A percentile compares a stretch with the other conserved stretches of the same genome.
Conservation (phyloP, 2,329 filamentous ascomycete genomes). For the Sporothrix schenckii region DNA sequence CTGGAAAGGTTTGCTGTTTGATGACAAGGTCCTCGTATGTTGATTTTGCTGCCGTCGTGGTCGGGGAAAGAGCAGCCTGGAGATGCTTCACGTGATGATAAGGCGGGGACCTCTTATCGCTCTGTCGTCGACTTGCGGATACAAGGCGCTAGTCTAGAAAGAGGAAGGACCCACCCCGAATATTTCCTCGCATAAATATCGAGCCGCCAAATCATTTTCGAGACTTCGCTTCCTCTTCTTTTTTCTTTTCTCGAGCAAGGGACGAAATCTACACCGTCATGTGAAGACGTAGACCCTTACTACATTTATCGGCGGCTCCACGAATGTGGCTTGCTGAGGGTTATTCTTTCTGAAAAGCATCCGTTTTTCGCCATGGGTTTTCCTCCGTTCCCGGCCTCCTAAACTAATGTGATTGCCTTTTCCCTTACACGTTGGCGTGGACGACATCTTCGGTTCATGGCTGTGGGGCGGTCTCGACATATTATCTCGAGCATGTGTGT, state of each 20-base stretch:
- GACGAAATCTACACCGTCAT: slow-evolving; percentile 52
- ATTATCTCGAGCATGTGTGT: neutral
- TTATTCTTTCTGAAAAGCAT: slow-evolving; percentile 41
- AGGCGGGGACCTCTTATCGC: slow-evolving; percentile 12
- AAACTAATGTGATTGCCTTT: slow-evolving; percentile 51
- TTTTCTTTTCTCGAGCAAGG: slow-evolving; percentile 46
- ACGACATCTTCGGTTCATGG: slow-evolving; percentile 50
- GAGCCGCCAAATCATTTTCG: slow-evolving; percentile 9
- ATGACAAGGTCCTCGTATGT: too few relatives aligned
- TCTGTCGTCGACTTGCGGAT: neutral
- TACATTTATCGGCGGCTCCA: slow-evolving; percentile 51
- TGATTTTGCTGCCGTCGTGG: neutral
- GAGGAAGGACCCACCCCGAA: neutral
- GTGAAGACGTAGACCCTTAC: slow-evolving; percentile 50
- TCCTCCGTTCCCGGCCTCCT: slow-evolving; percentile 60
- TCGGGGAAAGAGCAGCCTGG: slow-evolving; percentile 16
- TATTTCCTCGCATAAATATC: slow-evolving; percentile 29
- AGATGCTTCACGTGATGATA: slow-evolving; percentile 26
- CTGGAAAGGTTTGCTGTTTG: neutral
- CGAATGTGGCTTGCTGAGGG: slow-evolving; percentile 59
- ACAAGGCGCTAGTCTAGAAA: neutral
- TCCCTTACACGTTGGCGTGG: slow-evolving; percentile 51
- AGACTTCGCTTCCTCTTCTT: slow-evolving; percentile 38
- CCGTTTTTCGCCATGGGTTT: slow-evolving; percentile 51
- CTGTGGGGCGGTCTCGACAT: slow-evolving; percentile 59